A percentile compares a stretch with the other conserved stretches of the same genome.
phyloP scores from a whole-genome alignment of 805 yeast species.

The Pichia heedii region DNA sequence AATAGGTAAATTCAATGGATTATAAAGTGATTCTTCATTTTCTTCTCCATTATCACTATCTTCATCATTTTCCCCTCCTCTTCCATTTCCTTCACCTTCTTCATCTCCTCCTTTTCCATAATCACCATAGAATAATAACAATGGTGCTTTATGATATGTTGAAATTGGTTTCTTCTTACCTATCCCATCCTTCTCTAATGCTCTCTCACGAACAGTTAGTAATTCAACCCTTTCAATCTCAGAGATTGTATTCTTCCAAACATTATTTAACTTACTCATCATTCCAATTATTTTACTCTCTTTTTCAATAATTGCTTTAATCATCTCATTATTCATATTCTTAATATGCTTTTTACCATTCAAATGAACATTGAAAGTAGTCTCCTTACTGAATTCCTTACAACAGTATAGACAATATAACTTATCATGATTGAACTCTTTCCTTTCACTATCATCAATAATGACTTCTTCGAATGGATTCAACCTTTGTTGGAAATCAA shows the following conservation, averaged over 20 bases:
- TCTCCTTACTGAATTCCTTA: conserved; percentile 48
- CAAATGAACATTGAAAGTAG: conserved; percentile 64
- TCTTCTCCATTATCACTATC: conserved; percentile 18
- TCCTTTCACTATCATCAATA: background rate
- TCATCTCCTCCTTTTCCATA: conserved; percentile 20
- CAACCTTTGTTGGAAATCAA: conserved; percentile 35
- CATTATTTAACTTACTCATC: conserved; percentile 25
- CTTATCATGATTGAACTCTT: conserved; percentile 17
- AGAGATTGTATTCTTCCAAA: conserved; percentile 41
- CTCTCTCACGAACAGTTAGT: conserved; percentile 62
- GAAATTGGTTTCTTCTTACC: background rate
- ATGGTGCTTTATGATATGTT: background rate
- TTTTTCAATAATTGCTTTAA: background rate
- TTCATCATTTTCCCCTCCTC: conserved; percentile 8
- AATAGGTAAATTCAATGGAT: conserved; percentile 56
- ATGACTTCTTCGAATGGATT: conserved; percentile 35
- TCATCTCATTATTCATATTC: conserved; percentile 2
- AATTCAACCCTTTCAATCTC: conserved; percentile 59
- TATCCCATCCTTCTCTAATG: conserved; percentile 39
- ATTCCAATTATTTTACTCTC: conserved; percentile 1
- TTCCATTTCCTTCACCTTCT: conserved; percentile 14
- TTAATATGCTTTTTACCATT: conserved; percentile 67
- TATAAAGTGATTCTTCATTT: conserved; percentile 26
- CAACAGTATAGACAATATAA: conserved; percentile 50
- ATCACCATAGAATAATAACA: conserved; percentile 18